Evolutionary conservation across 2,329 filamentous ascomycete species (phyloP).

Genomic region (Leptographium wingfieldii): DNA sequence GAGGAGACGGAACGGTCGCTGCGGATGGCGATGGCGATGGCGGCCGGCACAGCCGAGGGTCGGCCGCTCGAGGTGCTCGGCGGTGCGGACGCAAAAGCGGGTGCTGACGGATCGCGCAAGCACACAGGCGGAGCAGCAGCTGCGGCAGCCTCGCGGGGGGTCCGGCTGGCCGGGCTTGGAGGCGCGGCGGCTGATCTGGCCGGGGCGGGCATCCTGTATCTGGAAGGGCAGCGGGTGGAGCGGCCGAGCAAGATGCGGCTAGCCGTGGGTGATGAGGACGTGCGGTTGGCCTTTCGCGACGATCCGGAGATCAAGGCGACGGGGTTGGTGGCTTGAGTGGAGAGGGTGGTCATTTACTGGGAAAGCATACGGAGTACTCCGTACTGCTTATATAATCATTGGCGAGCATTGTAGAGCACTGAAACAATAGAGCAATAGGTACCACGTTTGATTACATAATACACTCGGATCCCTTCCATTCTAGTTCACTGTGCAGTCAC

Average conservation of each 20-base stretch:
- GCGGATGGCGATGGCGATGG: slow-evolving; percentile 39
- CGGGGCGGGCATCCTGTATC: slow-evolving; percentile 74
- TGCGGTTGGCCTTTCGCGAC: slow-evolving; percentile 75
- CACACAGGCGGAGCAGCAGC: slow-evolving; percentile 7
- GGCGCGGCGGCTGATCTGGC: slow-evolving; percentile 70
- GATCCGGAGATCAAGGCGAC: slow-evolving; percentile 77
- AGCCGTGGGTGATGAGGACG: slow-evolving; percentile 79
- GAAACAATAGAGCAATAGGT: no score
- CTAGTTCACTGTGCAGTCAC: no score
- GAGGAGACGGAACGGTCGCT: slow-evolving; percentile 70
- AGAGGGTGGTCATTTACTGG: no score
- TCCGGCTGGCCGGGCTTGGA: slow-evolving; percentile 19
- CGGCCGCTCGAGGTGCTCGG: slow-evolving; percentile 38
- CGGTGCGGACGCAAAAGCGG: neutral
- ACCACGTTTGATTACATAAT: no score
- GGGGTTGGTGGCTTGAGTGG: slow-evolving; percentile 38
- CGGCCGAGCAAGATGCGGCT: slow-evolving; percentile 78
- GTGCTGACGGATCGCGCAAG: slow-evolving; percentile 5
- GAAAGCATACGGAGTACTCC: no score
- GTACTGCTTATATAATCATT: neutral
- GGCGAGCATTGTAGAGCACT: no score
- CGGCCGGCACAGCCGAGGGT: slow-evolving; percentile 19
- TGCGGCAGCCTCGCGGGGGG: slow-evolving; percentile 12
- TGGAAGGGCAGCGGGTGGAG: slow-evolving; percentile 72
- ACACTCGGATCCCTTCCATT: no score